Evolutionary conservation across 2,329 filamentous ascomycete species (phyloP).

Genomic region (Xylariaceae sp.): DNA sequence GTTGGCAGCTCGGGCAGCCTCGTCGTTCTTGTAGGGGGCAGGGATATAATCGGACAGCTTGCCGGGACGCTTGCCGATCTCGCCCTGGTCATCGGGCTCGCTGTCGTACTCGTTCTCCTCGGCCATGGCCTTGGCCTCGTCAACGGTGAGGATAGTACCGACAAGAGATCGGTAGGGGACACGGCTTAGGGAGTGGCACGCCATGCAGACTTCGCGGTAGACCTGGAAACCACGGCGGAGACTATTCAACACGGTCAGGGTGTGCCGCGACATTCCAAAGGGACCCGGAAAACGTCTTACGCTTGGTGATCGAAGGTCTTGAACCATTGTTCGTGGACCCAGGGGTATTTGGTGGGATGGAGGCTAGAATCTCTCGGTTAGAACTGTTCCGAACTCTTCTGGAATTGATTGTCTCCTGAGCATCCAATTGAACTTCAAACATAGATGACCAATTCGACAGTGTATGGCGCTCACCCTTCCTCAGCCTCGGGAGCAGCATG

Average conservation of each 20-base stretch:
- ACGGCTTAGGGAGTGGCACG: conserved; percentile 93
- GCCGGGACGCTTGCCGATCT: conserved; percentile 96
- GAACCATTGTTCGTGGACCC: conserved; percentile 85
- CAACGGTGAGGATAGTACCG: conserved; percentile 86
- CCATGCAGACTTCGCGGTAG: conserved; percentile 96
- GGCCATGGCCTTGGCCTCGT: conserved; percentile 94
- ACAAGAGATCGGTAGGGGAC: conserved; percentile 91
- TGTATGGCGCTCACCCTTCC: conserved; percentile 78
- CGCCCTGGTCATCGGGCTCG: conserved; percentile 95
- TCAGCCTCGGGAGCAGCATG: conserved; percentile 89
- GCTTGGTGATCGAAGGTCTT: conserved; percentile 97
- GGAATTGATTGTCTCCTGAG: too few relatives aligned
- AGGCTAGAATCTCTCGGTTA: conserved; percentile 53
- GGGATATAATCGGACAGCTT: conserved; percentile 98
- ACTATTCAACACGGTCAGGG: conserved; percentile 41
- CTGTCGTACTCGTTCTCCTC: conserved; percentile 98
- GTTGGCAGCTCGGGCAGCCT: conserved; percentile 96
- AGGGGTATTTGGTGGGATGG: conserved; percentile 86
- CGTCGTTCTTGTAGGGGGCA: conserved; percentile 95
- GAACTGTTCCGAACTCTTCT: not conserved
- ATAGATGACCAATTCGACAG: not conserved
- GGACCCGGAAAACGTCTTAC: conserved; percentile 53
- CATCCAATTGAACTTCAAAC: too few relatives aligned
- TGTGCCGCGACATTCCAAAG: not conserved
- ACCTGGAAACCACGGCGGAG: conserved; percentile 99